Percentiles rank a stretch among this genome's conserved stretches.
Evolutionary conservation across 768 basidiomycete species (phyloP).

Genomic region (Psilocybe tampanensis): DNA sequence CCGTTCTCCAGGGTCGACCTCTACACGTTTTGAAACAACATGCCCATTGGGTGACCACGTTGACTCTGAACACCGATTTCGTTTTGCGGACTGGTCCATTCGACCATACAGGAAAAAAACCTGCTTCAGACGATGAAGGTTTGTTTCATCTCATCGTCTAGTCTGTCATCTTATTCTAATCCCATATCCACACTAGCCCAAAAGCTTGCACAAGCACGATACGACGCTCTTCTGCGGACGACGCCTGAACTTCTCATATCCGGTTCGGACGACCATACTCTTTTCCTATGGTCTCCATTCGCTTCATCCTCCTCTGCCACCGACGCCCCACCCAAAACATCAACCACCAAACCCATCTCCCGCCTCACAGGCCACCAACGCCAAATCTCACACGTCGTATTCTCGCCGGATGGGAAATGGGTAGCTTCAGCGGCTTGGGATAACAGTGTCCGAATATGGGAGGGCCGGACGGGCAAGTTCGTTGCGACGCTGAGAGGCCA

Average conservation of each 20-base stretch:
- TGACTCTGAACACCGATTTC: conserved; percentile 95
- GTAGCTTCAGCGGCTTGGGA: conserved; percentile 93
- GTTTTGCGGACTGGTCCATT: conserved; percentile 93
- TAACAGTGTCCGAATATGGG: conserved; percentile 90
- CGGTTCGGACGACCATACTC: conserved; percentile 96
- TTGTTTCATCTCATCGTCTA: conserved; percentile 8
- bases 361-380: conserved; percentile 94
- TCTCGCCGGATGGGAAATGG: conserved; percentile 92
- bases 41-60: conserved; percentile 98
- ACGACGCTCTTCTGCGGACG: conserved; percentile 64
- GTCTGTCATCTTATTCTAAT: background rate
- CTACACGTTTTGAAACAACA: conserved; percentile 90
- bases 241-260: conserved; percentile 88
- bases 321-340: conserved; percentile 10
- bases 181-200: conserved; percentile 61
- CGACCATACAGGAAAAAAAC: conserved; percentile 82
- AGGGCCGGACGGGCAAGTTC: conserved; percentile 82
- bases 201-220: conserved; percentile 74
- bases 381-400: conserved; percentile 91
- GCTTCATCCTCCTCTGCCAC: conserved; percentile 39
- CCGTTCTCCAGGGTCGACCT: conserved; percentile 65
- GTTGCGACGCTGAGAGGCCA: conserved; percentile 91
- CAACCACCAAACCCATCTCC: conserved; percentile 47
- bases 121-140: conserved; percentile 85
- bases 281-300: conserved; percentile 94